Evolutionary conservation across 768 basidiomycete genomes (phyloP), one percentile per base, ranked within the genome.

Genomic region (Cystobasidium onofrii): DNA sequence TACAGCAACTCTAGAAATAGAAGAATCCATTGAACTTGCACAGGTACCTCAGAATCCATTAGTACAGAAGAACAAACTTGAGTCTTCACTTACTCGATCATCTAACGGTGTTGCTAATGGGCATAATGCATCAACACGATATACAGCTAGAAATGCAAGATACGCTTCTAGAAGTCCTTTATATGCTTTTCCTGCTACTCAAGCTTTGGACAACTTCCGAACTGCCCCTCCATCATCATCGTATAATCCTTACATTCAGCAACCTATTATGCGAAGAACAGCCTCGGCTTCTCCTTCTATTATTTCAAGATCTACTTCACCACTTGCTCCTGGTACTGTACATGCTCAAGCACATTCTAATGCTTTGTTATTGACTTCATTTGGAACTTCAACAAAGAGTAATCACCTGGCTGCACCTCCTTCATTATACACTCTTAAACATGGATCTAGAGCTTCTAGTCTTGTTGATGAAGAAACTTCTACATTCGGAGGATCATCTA

Each of bases 91-190:
- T 50, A 20, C 46, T 9, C 46, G 46, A 50, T 50, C 46, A 20
- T 50, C 46, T 43, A 43, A n/a, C 54, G 54, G 54, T 23, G 23
- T 23, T 23, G 23, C 57, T 29, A 27, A 20, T 7, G n/a, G 27
- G n/a, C 6, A n/a, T 29, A 54, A 3, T 60, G 6, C 33, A 6
- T 27, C 57, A 27, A 29, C 57, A 60, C 25, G 33, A 27, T 60
- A 60, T 60, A 23, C 57, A 12, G 25, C 57, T 60, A 27, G 57
- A 34, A 60, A 60, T 29, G 57, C 57, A 3, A 27, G 57, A 27
- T 60, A 60, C 23, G 57, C 57, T 12, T 60, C 57, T 29, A 60
- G 57, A 60, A 60, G 57, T 20, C 57, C 57, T 60, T 27, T 60
- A 13, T 60, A 60, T 60, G 57, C 57, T 17, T 60, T 60, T 60